These are phyloP conservation scores for Clitopilus passeckerianus DNA, from an alignment of 768 basidiomycete species.

Conservation along the genomic window DNA sequence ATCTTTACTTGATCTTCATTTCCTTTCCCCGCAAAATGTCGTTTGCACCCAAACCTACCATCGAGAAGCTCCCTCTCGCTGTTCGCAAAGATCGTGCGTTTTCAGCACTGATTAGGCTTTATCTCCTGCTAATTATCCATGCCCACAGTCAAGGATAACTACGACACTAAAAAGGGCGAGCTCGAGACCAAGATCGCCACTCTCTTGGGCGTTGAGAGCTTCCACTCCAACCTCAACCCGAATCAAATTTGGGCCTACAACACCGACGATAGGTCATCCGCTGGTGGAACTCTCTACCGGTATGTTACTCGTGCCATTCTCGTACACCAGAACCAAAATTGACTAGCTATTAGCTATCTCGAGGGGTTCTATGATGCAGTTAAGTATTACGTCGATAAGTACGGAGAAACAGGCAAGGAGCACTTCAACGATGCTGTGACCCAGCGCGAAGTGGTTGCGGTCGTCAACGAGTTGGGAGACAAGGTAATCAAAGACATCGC, in stretches of 20 bases:
- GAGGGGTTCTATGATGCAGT: constrained; percentile 29
- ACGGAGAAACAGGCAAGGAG: constrained; percentile 27
- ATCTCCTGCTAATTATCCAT: not conserved
- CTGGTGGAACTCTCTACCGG: constrained; percentile 21
- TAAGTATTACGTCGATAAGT: constrained; percentile 22
- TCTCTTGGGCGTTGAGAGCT: constrained; percentile 17
- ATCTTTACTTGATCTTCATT: not conserved
- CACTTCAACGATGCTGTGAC: constrained; percentile 34
- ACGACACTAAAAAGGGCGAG: constrained; percentile 27
- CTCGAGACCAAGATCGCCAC: constrained; percentile 25
- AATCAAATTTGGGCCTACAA: constrained; percentile 30
- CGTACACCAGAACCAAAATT: not conserved
- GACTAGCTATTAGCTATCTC: constrained; percentile 22
- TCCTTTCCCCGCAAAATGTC: not conserved
- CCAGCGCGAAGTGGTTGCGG: constrained; percentile 25
- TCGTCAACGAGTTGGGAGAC: constrained; percentile 26
- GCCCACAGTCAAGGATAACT: constrained; percentile 31
- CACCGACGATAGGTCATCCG: constrained; percentile 14
- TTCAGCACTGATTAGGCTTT: too few relatives aligned
- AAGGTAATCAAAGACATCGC: constrained; percentile 7
- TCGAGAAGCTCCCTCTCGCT: constrained; percentile 17
- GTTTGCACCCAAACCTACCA: constrained; percentile 10
- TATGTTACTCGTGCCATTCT: constrained; percentile 3
- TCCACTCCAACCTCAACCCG: constrained; percentile 28
- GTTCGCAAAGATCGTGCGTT: constrained; percentile 16